phyloP scores from a whole-genome alignment of 2,329 filamentous ascomycete genomes.

The Ambrosiella cleistominuta region DNA sequence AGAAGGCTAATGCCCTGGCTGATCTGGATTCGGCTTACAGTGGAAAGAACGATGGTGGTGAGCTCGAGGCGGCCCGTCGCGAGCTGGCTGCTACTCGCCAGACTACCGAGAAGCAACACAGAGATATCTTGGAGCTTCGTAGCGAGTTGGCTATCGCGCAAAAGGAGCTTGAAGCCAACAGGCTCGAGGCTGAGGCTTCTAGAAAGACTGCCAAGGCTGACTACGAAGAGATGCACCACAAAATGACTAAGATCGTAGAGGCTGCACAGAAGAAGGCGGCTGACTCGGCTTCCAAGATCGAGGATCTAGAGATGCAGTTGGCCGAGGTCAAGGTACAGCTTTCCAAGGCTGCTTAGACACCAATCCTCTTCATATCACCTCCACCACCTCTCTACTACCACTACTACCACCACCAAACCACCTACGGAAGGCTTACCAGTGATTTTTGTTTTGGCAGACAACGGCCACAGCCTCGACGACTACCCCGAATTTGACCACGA shows the following conservation, averaged over 20 bases:
- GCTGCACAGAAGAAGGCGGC: slow-evolving; percentile 36
- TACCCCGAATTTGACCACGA: not conserved
- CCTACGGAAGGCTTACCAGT: slow-evolving; percentile 13
- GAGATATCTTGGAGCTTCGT: slow-evolving; percentile 20
- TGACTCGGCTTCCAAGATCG: slow-evolving; percentile 36
- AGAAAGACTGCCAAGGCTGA: slow-evolving; percentile 39
- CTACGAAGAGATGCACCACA: slow-evolving; percentile 46
- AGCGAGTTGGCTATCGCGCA: slow-evolving; percentile 30
- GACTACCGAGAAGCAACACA: slow-evolving; percentile 25
- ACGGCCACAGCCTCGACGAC: slow-evolving; percentile 9
- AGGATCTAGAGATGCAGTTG: slow-evolving; percentile 47
- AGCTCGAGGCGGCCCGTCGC: slow-evolving; percentile 32
- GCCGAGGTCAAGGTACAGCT: slow-evolving; percentile 38
- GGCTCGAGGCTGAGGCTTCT: slow-evolving; percentile 32
- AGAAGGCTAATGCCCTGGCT: slow-evolving; percentile 39
- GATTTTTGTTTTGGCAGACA: slow-evolving; percentile 13
- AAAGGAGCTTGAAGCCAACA: slow-evolving; percentile 36
- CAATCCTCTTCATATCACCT: slow-evolving; percentile 10
- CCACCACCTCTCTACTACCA: slow-evolving; percentile 11
- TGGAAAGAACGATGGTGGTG: slow-evolving; percentile 37
- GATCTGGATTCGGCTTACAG: slow-evolving; percentile 39
- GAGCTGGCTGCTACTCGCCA: slow-evolving; percentile 33
- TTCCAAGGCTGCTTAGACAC: slow-evolving; percentile 12
- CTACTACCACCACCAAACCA: slow-evolving; percentile 10
- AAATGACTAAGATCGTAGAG: slow-evolving; percentile 41